Base-by-base conservation (phyloP, 2,329 filamentous ascomycete species). In the Xylaria sp. region DNA sequence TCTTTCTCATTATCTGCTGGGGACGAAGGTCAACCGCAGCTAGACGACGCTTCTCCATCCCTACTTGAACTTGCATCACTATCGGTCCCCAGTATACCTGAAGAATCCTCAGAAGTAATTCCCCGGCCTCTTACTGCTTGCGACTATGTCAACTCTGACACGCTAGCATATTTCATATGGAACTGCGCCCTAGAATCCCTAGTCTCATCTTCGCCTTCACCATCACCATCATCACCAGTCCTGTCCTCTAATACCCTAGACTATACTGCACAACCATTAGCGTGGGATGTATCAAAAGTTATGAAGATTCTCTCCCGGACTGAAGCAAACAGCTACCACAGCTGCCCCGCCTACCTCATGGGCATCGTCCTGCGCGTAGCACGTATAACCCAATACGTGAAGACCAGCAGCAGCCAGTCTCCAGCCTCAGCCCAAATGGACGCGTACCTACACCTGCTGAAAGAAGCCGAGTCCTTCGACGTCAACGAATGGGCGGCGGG, bases 111-210 rank as follows among this genome's bases (percentile, higher is more conserved):
- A 4, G 39, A 59, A 15, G 63, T 57, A 13, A n/a, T 50, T 9
- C 8, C 9, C 15, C 34, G 39, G 25, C 54, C 67, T 15, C 65
- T 69, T 7, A 65, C 28, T 13, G 72, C 77, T 23, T 80, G 81
- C 51, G 84, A 86, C 73, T 84, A 81, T 60, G 80, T 86, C 63
- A 80, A 84, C 51, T 84, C 84, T 20, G 84, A 86, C 71, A 85
- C 82, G 67, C 67, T 77, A 10, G 76, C 77, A 7, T 79, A 79
- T 55, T 77, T 76, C 57, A 77, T 79, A 31, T 79, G 77, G 77
- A 76, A 75, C 44, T 72, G 65, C 44, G 77, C 75, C 3, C 70
- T 80, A 4, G 74, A 74, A 62, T 73, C 85, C 73, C 69, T 86
- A 75, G 82, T 76, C 78, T 83, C 69, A 66, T 83, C 65, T 25